These are phyloP conservation scores for Rhynchosporium secalis DNA, from an alignment of 2,329 filamentous ascomycete genomes.

Conservation along the genomic window DNA sequence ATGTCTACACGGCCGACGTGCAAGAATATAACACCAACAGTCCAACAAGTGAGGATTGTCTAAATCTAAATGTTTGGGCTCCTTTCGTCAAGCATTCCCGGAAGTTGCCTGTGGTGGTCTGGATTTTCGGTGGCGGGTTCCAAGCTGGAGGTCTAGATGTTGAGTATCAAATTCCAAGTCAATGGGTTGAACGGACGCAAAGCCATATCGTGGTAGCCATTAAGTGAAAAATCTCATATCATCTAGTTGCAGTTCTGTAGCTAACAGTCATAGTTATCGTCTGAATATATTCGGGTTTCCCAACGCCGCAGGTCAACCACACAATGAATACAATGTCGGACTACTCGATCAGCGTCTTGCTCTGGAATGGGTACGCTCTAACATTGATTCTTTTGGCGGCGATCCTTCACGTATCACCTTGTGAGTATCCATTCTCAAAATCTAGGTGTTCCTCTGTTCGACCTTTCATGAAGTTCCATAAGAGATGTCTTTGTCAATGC, in stretches of 20 bases:
- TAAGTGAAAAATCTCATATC: conserved; percentile 33
- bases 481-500: too few relatives aligned
- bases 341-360: conserved; percentile 59
- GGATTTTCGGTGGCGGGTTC: conserved; percentile 46
- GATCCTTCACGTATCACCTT: conserved; percentile 44
- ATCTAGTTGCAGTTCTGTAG: not conserved
- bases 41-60: conserved; percentile 39
- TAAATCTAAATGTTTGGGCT: conserved; percentile 43
- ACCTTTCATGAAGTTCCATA: too few relatives aligned
- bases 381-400: conserved; percentile 59
- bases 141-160: conserved; percentile 23
- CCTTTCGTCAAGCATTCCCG: conserved; percentile 31
- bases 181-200: conserved; percentile 26
- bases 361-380: conserved; percentile 58
- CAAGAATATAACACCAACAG: conserved; percentile 22
- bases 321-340: conserved; percentile 43
- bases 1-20: conserved; percentile 21
- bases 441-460: too few relatives aligned
- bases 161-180: conserved; percentile 24
- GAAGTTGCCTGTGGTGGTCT: conserved; percentile 43
- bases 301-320: conserved; percentile 23
- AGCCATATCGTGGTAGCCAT: conserved; percentile 39
- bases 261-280: conserved; percentile 32
- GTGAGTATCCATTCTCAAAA: conserved; percentile 25
- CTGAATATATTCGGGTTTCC: conserved; percentile 40